Evolutionary conservation across 1,284 basidiomycete species (phyloP), one percentile per base, ranked within the genome.

Genomic region (Puccinia hordei): DNA sequence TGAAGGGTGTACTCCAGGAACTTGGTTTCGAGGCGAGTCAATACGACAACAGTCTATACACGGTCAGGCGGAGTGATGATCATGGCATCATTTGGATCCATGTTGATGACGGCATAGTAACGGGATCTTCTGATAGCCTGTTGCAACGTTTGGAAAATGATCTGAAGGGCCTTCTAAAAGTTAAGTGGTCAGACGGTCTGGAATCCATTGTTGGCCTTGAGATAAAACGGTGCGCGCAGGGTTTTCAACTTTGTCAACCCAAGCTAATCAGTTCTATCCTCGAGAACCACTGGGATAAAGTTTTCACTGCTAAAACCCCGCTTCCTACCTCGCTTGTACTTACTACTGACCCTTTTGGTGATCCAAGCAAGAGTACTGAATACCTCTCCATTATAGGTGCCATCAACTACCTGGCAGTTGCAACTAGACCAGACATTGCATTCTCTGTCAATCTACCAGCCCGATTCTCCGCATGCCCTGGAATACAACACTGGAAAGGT

Each of bases 91-190:
- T n/a, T n/a, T n/a, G n/a, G n/a, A n/a, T n/a, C n/a, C n/a, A n/a
- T n/a, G n/a, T 77, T 2, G 65, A 77, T 35, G 15, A 77, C 30
- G 75, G 75, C 0, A n/a, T 65, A 15, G 75, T 77, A n/a, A 61
- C 51, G 8, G 57, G 73, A 12, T 57, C 51, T 4, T 9, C 35
- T 4, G 19, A 38, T 3, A 38, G 6, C 5, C 19, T 74, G 2
- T 17, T 63, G 12, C 33, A 35, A 46, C 19, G 19, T 38, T 41
- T 63, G 27, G 57, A 74, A 30, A 19, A 15, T 38, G 30, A n/a
- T 41, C 63, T 66, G 5, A 66, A 66, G 33, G 63, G 63, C 2
- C 19, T 38, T 2, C 63, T 73, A 3, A 53, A 41, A 19, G 41
- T 73, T 24, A n/a, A n/a, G n/a, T n/a, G n/a, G n/a, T n/a, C n/a